phyloP scores from a whole-genome alignment of 2,329 filamentous ascomycete genomes.

The Clarireedia hainanense region DNA sequence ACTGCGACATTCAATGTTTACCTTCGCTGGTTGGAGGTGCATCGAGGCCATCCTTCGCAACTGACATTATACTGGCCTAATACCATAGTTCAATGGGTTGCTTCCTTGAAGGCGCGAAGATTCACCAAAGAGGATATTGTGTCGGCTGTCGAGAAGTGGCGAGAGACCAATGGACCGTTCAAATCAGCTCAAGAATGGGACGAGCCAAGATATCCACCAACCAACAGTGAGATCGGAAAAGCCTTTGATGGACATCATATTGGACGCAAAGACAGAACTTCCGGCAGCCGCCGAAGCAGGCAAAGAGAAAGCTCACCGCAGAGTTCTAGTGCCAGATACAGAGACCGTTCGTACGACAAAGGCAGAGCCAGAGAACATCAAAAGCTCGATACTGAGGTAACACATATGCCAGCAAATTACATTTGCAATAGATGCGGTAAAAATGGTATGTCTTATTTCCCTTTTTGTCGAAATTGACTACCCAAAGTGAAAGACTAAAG shows the following conservation, averaged over 20 bases:
- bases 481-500: too few species aligned
- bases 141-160: slow-evolving; percentile 15
- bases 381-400: too few species aligned
- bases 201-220: slow-evolving; percentile 3
- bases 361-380: background rate
- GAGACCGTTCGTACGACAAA: background rate
- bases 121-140: slow-evolving; percentile 13
- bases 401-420: slow-evolving; percentile 13
- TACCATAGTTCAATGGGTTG: slow-evolving; percentile 20
- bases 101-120: slow-evolving; percentile 16
- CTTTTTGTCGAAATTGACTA: too few species aligned
- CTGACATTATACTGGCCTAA: slow-evolving; percentile 19
- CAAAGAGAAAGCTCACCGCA: background rate
- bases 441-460: slow-evolving; percentile 15
- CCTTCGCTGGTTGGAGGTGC: slow-evolving; percentile 23
- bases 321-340: background rate
- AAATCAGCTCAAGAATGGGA: background rate
- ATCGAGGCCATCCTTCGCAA: slow-evolving; percentile 12
- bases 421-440: slow-evolving; percentile 23
- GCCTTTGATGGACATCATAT: slow-evolving; percentile 6
- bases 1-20: slow-evolving; percentile 16
- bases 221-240: slow-evolving; percentile 9
- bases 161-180: slow-evolving; percentile 10
- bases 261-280: background rate
- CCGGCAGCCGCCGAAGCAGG: background rate